Base-by-base conservation (phyloP, 2,329 filamentous ascomycete species). In the Penicillium sp. region DNA sequence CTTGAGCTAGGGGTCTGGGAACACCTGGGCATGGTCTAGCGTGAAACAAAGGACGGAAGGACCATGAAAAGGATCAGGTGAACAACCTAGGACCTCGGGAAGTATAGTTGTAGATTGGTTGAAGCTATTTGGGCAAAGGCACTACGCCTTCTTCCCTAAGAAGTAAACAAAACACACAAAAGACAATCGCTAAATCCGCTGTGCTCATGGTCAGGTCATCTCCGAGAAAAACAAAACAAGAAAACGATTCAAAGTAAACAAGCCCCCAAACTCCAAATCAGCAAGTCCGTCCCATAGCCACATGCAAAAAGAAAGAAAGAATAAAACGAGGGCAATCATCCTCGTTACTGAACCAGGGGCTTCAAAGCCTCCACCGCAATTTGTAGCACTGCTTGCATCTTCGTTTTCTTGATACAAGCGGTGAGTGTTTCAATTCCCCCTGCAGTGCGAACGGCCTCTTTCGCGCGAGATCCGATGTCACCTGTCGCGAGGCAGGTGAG, bases 301-400 rank as follows among this genome's bases (percentile, higher is more conserved):
- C 40, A 50, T 44, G 48, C 52, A 55, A 62, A 58, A 54, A 38
- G 52, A 34, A 48, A 16, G 32, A 36, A n/a, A 48, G 34, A 34
- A 42, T 31, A 40, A 47, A 56, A 49, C 22, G 45, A 22, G 21
- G 16, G 18, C 29, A 13, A 32, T 32, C 41, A 52, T 48, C 42
- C 3, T 39, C 16, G 31, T 36, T 60, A 60, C 56, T 80, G 80
- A 39, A 89, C 67, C 58, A 92, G 65, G 51, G 81, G 76, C 76
- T 92, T 92, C 66, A 96, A 69, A 1, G 87, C 87, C 66, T 90
- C 84, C 5, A 91, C 85, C 0, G 87, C 86, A 14, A 88, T 77
- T 65, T 88, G 82, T 46, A 96, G 68, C 22, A 96, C 86, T 59
- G 89, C 86, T 6, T 84, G 79, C 56, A 85, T 84, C 54, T 85